phyloP scores from a whole-genome alignment of 2,329 filamentous ascomycete species.

The Chrysosphaeria jannelii region DNA sequence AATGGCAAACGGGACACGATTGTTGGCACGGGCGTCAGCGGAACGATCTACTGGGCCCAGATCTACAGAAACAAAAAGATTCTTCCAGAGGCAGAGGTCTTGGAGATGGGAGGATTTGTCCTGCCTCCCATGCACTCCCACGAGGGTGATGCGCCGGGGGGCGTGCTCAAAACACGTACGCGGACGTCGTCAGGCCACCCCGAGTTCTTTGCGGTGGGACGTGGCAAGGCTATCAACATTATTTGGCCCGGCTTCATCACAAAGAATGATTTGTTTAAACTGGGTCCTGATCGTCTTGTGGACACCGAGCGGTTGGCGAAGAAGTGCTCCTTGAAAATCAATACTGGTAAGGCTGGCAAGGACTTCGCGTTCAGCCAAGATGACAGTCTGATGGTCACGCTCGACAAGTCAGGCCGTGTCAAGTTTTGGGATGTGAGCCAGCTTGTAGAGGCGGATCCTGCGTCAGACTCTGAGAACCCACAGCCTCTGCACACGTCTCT shows the following conservation, averaged over 20 bases:
- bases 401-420: slow-evolving; percentile 87
- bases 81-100: slow-evolving; percentile 43
- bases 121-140: slow-evolving; percentile 63
- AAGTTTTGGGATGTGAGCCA: slow-evolving; percentile 95
- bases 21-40: slow-evolving; percentile 77
- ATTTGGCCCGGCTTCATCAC: slow-evolving; percentile 38
- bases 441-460: slow-evolving; percentile 26
- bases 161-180: slow-evolving; percentile 82
- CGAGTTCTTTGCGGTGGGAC: slow-evolving; percentile 81
- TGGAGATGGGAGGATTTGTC: slow-evolving; percentile 65
- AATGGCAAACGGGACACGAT: slow-evolving; percentile 45
- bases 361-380: slow-evolving; percentile 96
- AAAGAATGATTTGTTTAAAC: slow-evolving; percentile 30
- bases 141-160: slow-evolving; percentile 73
- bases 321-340: slow-evolving; percentile 73
- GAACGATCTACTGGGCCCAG: slow-evolving; percentile 85
- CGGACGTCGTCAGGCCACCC: slow-evolving; percentile 70
- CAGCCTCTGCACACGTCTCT: slow-evolving; percentile 25
- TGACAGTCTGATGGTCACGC: slow-evolving; percentile 72
- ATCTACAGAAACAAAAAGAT: slow-evolving; percentile 52
- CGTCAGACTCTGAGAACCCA: slow-evolving; percentile 18
- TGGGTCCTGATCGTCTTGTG: slow-evolving; percentile 35
- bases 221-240: slow-evolving; percentile 87
- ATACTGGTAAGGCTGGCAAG: slow-evolving; percentile 91
- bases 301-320: slow-evolving; percentile 69